These are phyloP conservation scores for Dipodascus geniculatus DNA, from an alignment of 805 yeast genomes.

Conservation along the genomic window DNA sequence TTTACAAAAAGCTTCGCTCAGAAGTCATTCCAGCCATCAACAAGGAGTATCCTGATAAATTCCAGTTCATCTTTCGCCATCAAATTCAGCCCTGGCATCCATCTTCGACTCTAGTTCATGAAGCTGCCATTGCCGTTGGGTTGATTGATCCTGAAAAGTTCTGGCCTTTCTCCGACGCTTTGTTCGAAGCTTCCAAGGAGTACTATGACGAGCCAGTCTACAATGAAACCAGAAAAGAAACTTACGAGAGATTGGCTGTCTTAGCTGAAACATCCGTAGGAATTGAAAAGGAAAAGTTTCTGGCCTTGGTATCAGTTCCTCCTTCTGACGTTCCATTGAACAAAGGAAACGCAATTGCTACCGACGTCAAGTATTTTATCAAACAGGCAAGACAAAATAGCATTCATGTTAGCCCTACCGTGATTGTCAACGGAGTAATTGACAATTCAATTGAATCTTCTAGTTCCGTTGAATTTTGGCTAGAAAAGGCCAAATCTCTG, in stretches of 20 bases:
- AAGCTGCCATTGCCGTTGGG: constrained; percentile 63
- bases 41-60: constrained; percentile 34
- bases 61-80: constrained; percentile 54
- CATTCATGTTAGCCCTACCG: constrained; percentile 79
- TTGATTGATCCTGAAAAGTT: constrained; percentile 38
- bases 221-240: constrained; percentile 41
- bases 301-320: constrained; percentile 25
- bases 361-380: constrained; percentile 63
- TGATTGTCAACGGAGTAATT: constrained; percentile 55
- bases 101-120: constrained; percentile 53
- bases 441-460: constrained; percentile 51
- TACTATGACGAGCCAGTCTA: constrained; percentile 54
- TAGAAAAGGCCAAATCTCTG: constrained; percentile 12
- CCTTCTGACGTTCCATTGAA: constrained; percentile 31
- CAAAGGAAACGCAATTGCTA: constrained; percentile 44
- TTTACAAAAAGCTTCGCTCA: constrained; percentile 43
- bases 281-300: constrained; percentile 28
- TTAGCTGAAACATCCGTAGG: constrained; percentile 34
- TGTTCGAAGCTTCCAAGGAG: constrained; percentile 42
- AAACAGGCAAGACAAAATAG: constrained; percentile 65
- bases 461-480: constrained; percentile 37
- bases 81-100: constrained; percentile 92
- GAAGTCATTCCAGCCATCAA: constrained; percentile 43
- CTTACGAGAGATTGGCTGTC: constrained; percentile 41
- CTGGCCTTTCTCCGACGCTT: constrained; percentile 42